Evolutionary conservation across 2,329 filamentous ascomycete species (phyloP).

Genomic region (Biscogniauxia mediterranea): DNA sequence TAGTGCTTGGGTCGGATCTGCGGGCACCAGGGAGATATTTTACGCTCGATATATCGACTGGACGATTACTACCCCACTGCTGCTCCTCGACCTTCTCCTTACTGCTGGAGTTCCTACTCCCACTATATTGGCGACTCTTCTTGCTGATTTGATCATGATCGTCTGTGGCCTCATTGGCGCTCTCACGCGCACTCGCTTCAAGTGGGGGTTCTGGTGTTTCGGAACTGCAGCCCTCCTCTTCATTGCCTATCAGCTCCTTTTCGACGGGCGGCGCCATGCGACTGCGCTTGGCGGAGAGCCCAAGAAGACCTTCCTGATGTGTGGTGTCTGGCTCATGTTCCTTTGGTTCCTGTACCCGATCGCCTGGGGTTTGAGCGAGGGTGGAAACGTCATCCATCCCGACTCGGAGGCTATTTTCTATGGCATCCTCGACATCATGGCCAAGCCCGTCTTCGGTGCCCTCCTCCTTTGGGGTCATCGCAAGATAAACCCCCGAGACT

Average conservation of each 20-base stretch:
- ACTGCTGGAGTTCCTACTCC: constrained; percentile 64
- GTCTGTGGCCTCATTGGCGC: constrained; percentile 66
- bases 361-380: constrained; percentile 62
- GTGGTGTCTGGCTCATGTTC: constrained; percentile 57
- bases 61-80: constrained; percentile 61
- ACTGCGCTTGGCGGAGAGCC: constrained; percentile 52
- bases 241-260: constrained; percentile 58
- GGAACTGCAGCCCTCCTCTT: constrained; percentile 54
- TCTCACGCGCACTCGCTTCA: constrained; percentile 60
- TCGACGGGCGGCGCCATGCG: constrained; percentile 56
- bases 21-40: constrained; percentile 60
- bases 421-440: constrained; percentile 62
- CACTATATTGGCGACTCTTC: constrained; percentile 59
- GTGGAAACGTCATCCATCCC: constrained; percentile 62
- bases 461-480: constrained; percentile 62
- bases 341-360: constrained; percentile 66
- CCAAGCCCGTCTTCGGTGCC: constrained; percentile 62
- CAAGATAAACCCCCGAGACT: constrained; percentile 54
- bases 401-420: constrained; percentile 70
- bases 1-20: constrained; percentile 42
- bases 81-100: constrained; percentile 61
- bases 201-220: constrained; percentile 66
- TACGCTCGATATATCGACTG: constrained; percentile 67
- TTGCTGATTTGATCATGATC: constrained; percentile 66
- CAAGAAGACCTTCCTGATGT: constrained; percentile 51